Conservation (phyloP, 192 early-diverging fungal genomes). For the Mortierella alpina region DNA sequence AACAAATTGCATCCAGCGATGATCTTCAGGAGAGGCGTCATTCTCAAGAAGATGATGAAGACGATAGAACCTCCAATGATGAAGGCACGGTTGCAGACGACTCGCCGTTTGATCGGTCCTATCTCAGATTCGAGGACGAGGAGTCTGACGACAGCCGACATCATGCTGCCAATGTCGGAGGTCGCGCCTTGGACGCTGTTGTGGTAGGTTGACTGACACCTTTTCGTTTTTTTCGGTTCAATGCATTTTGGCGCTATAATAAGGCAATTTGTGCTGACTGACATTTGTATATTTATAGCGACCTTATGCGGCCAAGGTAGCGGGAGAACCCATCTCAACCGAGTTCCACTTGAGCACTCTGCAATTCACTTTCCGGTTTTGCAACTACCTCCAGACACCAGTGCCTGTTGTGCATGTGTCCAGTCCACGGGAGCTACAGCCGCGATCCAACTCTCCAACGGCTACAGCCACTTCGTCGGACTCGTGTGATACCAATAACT, state of each 20-base stretch:
- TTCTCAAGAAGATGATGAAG: constrained; percentile 2
- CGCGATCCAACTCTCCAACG: not conserved
- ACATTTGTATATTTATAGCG: constrained; percentile 53
- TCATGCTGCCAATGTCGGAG: constrained; percentile 72
- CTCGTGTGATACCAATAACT: not conserved
- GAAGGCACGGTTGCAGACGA: constrained; percentile 11
- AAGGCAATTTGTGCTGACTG: not conserved
- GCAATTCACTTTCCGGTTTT: constrained; percentile 71
- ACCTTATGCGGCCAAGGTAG: constrained; percentile 82
- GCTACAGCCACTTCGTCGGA: not conserved
- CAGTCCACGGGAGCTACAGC: constrained; percentile 4
- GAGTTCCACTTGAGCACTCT: constrained; percentile 71
- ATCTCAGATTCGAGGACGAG: constrained; percentile 41
- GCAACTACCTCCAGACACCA: constrained; percentile 48
- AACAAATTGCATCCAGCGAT: constrained; percentile 14
- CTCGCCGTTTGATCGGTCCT: constrained; percentile 49
- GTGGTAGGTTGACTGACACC: constrained; percentile 55
- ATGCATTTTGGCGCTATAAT: not conserved
- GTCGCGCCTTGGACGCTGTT: constrained; percentile 82
- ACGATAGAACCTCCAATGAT: not conserved
- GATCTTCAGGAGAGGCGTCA: constrained; percentile 20
- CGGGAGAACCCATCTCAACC: constrained; percentile 70
- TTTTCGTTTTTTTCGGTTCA: not conserved
- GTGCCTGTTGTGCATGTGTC: constrained; percentile 37
- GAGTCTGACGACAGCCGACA: constrained; percentile 49